Evolutionary conservation across 2,329 filamentous ascomycete genomes (phyloP), one percentile per base, ranked within the genome.

Genomic region (Dothideomycetes sp.): DNA sequence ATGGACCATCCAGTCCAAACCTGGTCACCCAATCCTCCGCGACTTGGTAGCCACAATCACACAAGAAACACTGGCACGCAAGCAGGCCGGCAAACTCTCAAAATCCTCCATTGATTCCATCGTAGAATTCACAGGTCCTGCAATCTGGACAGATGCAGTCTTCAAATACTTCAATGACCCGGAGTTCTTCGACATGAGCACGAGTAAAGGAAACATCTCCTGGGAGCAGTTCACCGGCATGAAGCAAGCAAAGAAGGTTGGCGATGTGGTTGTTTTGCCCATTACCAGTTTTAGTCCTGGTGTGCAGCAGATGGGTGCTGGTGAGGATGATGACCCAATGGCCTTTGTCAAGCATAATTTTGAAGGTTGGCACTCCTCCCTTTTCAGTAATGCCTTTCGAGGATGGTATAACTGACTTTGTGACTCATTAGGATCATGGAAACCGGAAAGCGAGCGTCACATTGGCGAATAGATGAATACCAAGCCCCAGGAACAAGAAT

Each of bases 211-310:
- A 47, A 80, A 82, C 49, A 84, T 96, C 51, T 82, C 87, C 31
- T 95, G 81, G 70, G 71, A 74, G 52, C 83, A 94, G 50, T 98
- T 98, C 57, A 94, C 89, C 0, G 82, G 84, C 47, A 93, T 96
- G 69, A 80, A 76, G 50, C 70, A 68, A 19, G 75, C 85, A 41
- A 93, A 85, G 66, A 88, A 87, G 56, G 80, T 96, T 13, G 91
- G 91, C 32, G 91, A 98, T 61, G 86, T 95, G 2, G 78, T 95
- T 38, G 80, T 98, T 11, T 66, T 98, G 45, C 91, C 91, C 18
- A 96, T 98, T 54, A 98, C 91, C 5, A 89, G 87, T 62, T 98
- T 98, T 69, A 94, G 87, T 54, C 91, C 91, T 1, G 91, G 91
- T 18, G 86, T 96, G 31, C 76, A 80, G 52, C 87, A 94, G 59